Evolutionary conservation across 805 yeast genomes (phyloP), one percentile per base, ranked within the genome.

Genomic region (Starmerella riodocensis): DNA sequence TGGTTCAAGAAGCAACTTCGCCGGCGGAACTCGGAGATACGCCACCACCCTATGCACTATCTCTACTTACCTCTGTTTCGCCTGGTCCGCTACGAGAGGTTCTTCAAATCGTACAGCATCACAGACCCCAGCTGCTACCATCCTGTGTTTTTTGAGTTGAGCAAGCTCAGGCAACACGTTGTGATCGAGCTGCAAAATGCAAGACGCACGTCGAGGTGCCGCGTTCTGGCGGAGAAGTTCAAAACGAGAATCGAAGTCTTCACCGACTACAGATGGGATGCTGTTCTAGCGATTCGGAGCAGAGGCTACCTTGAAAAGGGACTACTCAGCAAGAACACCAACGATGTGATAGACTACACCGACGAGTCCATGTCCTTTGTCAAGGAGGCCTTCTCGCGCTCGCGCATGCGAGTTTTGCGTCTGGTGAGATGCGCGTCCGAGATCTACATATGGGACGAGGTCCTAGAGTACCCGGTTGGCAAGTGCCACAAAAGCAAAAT

Each of bases 261-360:
- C 17, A 29, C 19, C 6, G 29, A 20, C 14, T 48, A 48, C 28
- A 18, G 25, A n/a, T 48, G 52, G 52, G 52, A 48, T 26, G 48
- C 43, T 1, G 30, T 39, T 4, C 14, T 47, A n/a, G 21, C 41
- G 1, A 40, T 48, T 4, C 9, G 37, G 11, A 33, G 48, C 1
- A 42, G 52, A 6, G 34, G 42, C 14, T 48, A 48, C 28, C 32
- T 48, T 8, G 52, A 48, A 34, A 28, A 24, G 13, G 48, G 46
- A 21, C 38, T 37, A 1, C 29, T 48, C 3, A 32, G 26, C 21
- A 26, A 16, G 14, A 41, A 41, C 20, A 46, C 48, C 18, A 40
- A 32, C 19, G 52, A 48, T 26, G 48, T 47, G 5, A 16, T 43
- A 16, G 51, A 47, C 21, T 19, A 7, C 7, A 36, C 22, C 11